Base-by-base conservation (phyloP, 768 basidiomycete genomes). In the Grammothele lineata region DNA sequence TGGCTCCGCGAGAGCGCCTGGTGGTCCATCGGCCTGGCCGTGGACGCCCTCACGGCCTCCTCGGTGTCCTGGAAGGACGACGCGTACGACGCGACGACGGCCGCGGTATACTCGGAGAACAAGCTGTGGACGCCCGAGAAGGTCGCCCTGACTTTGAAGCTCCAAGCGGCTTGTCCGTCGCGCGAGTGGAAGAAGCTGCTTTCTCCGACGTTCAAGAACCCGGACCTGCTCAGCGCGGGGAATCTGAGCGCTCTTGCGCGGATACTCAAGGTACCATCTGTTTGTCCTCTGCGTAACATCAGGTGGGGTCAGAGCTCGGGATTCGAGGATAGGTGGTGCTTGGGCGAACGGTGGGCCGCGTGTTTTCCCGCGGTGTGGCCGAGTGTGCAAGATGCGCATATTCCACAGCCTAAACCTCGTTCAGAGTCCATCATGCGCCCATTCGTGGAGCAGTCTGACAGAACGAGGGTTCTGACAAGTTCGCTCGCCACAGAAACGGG, bases 1-100 rank as follows among this genome's bases (percentile, higher is more conserved):
- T 97, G 93, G 92, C 66, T 98, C 40, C 74, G 85, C 32, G 95
- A 98, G 66, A 87, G 87, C 59, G 87, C 84, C 12, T 95, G 90
- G 87, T 95, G 91, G 81, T 74, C 81, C 18, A 69, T 94, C 40
- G 67, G 74, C 19, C 69, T 83, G 38, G 83, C 82, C 0, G 55
- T 91, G 39, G 80, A 86, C 50, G 73, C 73, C 11, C 66, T 89
- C 33, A 62, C 76, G 39, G 70, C 66, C 5, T 83, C 80, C 15
- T 67, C 78, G 4, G 80, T 84, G 14, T 48, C 75, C 0, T 96
- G 93, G 92, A 85, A 81, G 63, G 70, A 73, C 1, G 73, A 79
- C 19, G 92, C 83, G 4, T 56, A 85, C 12, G 68, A 76, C 5
- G 60, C 61, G 35, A 68, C 78, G 0, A 58, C 87, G 9, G 60